phyloP scores from a whole-genome alignment of 2,329 filamentous ascomycete species.

The Trichoderma hamatum region DNA sequence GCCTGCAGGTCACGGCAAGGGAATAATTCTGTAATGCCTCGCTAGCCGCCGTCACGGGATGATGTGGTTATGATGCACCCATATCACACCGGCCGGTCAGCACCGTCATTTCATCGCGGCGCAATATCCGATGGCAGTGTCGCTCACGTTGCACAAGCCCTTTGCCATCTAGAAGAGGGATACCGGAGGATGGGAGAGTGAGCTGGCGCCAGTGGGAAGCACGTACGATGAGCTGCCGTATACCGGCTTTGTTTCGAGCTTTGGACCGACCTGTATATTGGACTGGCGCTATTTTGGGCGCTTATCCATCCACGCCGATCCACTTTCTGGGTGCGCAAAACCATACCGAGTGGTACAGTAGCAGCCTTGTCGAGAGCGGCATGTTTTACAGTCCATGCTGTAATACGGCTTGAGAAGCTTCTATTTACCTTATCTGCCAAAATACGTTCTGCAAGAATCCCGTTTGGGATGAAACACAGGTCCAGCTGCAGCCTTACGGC shows the following conservation, averaged over 20 bases:
- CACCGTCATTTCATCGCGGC: slow-evolving; percentile 8
- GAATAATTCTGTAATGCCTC: slow-evolving; percentile 8
- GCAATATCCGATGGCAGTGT: not conserved
- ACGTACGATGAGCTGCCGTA: not conserved
- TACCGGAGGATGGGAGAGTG: not conserved
- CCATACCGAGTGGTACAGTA: not conserved
- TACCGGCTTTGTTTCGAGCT: not conserved
- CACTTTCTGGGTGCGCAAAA: not conserved
- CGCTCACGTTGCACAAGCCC: not conserved
- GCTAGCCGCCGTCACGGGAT: slow-evolving; percentile 16
- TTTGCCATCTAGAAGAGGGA: not conserved
- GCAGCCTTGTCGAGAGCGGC: not conserved
- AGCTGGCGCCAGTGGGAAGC: not conserved
- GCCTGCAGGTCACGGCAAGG: slow-evolving; percentile 6
- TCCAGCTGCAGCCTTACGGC: slow-evolving; percentile 11
- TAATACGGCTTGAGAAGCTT: slow-evolving; percentile 4
- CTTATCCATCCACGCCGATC: not conserved
- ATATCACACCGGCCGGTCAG: slow-evolving; percentile 6
- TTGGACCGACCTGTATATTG: not conserved
- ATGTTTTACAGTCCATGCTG: slow-evolving; percentile 8
- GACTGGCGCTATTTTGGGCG: not conserved
- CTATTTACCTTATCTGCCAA: not conserved
- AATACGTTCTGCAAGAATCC: not conserved
- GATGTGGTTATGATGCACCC: slow-evolving; percentile 8
- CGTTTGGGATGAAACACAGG: slow-evolving; percentile 3